Conservation (phyloP, 495 filamentous ascomycete genomes). For the Astrothelium subdiscretum region DNA sequence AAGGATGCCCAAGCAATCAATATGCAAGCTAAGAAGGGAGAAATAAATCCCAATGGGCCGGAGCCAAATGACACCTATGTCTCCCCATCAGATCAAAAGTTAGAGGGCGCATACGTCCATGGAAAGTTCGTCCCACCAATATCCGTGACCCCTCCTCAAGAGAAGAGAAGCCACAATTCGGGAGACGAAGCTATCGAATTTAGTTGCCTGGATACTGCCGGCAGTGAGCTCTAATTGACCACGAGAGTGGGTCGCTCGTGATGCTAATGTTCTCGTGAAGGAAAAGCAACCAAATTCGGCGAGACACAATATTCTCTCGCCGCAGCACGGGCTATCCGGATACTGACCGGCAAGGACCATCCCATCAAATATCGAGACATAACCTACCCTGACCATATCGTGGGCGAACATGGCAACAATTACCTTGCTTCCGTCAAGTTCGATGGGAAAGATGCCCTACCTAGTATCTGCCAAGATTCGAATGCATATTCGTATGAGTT, state of each 20-base stretch:
- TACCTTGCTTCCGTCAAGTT: neutral
- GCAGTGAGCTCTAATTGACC: neutral
- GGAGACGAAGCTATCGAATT: neutral
- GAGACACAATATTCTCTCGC: neutral
- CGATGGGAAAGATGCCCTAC: neutral
- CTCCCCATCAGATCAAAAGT: neutral
- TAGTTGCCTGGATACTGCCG: neutral
- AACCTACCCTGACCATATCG: neutral
- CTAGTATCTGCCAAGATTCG: neutral
- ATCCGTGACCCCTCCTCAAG: neutral
- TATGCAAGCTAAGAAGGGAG: neutral
- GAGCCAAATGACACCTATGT: neutral
- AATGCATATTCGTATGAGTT: neutral
- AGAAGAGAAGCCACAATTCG: neutral
- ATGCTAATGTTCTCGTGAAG: neutral
- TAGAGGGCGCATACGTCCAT: neutral
- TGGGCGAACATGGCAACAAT: neutral
- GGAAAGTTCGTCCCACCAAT: neutral
- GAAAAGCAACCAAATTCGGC: neutral
- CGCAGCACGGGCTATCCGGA: neutral
- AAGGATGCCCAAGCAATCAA: neutral
- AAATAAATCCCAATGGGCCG: neutral
- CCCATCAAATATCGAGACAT: neutral
- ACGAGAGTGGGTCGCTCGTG: neutral
- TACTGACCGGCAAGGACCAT: neutral